phyloP scores from a whole-genome alignment of 129 eudicot species.

The Artemisia argyi region DNA sequence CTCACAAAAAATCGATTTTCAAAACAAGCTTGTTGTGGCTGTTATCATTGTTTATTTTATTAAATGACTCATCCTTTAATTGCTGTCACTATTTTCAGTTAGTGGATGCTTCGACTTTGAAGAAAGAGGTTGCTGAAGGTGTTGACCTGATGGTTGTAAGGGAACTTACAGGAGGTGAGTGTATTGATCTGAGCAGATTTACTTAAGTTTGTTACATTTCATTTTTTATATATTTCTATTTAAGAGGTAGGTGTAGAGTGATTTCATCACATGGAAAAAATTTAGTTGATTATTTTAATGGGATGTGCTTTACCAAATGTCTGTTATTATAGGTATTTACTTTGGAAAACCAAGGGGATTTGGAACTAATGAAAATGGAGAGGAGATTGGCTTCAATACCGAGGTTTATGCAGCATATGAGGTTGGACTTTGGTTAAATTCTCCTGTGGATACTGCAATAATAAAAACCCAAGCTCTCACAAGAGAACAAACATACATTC shows the following conservation, averaged over 20 bases:
- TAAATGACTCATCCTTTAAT: no score
- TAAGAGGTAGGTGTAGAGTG: constrained; percentile 11
- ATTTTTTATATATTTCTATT: background rate
- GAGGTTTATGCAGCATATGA: constrained; percentile 86
- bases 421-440: constrained; percentile 42
- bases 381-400: constrained; percentile 86
- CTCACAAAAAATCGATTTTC: background rate
- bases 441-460: background rate
- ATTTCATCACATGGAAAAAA: background rate
- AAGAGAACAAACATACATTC: background rate
- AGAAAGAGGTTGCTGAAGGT: constrained; percentile 96
- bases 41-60: no score
- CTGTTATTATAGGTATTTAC: constrained; percentile 62
- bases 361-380: constrained; percentile 75
- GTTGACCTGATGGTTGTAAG: constrained; percentile 98
- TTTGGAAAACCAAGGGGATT: constrained; percentile 99
- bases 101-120: constrained; percentile 89
- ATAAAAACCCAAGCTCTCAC: background rate
- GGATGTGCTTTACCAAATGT: background rate
- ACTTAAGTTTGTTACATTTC: background rate
- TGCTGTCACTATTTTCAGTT: constrained; percentile 37
- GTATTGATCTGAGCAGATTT: constrained; percentile 1
- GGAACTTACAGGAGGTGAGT: constrained; percentile 98
- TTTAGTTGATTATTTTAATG: no score
- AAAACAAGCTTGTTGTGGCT: background rate